Conservation (phyloP, 1,284 basidiomycete genomes). For the Trametes versicolor region DNA sequence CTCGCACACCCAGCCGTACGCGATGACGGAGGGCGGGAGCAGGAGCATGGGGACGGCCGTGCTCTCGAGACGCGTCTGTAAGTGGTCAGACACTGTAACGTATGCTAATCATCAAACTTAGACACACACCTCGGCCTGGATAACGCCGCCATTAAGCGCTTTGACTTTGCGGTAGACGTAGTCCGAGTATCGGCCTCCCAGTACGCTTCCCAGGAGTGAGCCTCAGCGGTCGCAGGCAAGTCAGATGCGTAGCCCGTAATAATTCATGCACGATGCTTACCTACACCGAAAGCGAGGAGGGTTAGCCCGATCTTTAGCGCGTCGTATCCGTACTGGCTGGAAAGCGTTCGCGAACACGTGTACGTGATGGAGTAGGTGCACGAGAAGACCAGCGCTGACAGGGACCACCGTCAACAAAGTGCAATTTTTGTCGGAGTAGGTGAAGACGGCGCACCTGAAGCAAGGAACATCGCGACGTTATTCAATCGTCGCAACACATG, state of each 20-base stretch:
- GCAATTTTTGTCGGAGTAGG: background rate
- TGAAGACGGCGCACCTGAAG: slow-evolving; percentile 64
- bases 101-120: background rate
- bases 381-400: slow-evolving; percentile 71
- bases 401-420: background rate
- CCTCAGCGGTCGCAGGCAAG: no score
- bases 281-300: slow-evolving; percentile 79
- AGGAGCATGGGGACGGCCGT: slow-evolving; percentile 63
- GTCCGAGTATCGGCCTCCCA: slow-evolving; percentile 86
- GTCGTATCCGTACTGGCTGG: slow-evolving; percentile 70
- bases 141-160: slow-evolving; percentile 66
- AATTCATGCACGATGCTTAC: slow-evolving; percentile 44
- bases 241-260: no score
- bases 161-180: slow-evolving; percentile 64
- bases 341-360: slow-evolving; percentile 79
- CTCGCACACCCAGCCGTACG: slow-evolving; percentile 82
- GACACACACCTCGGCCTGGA: slow-evolving; percentile 69
- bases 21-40: slow-evolving; percentile 68
- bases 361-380: slow-evolving; percentile 77
- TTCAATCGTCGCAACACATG: slow-evolving; percentile 68
- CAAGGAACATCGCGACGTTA: slow-evolving; percentile 72
- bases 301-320: slow-evolving; percentile 80
- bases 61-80: slow-evolving; percentile 77
- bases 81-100: background rate
- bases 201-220: slow-evolving; percentile 72